A percentile compares a stretch with the other conserved stretches of the same genome.
phyloP scores from a whole-genome alignment of 1,284 basidiomycete genomes.

The Chalciporus sp. region DNA sequence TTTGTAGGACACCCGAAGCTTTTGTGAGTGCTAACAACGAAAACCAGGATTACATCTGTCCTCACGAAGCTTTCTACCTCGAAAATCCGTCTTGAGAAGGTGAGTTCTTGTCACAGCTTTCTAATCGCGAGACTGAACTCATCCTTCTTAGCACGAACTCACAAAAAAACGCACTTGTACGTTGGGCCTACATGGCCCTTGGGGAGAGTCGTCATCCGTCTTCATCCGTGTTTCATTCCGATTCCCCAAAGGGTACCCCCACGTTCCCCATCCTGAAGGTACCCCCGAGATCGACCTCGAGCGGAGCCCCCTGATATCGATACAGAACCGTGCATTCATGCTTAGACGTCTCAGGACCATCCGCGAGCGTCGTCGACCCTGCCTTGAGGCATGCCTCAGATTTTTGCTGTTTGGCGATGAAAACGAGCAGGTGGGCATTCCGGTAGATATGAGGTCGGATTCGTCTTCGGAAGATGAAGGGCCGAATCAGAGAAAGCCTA shows the following conservation, averaged over 20 bases:
- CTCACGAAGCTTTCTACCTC: slow-evolving; percentile 68
- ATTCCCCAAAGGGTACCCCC: slow-evolving; percentile 85
- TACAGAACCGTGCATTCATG: slow-evolving; percentile 75
- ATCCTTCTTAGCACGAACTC: slow-evolving; percentile 65
- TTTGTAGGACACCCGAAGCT: not conserved
- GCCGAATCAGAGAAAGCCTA: slow-evolving; percentile 39
- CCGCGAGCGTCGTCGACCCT: slow-evolving; percentile 70
- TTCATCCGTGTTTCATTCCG: slow-evolving; percentile 91
- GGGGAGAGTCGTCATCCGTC: slow-evolving; percentile 75
- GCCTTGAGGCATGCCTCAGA: slow-evolving; percentile 78
- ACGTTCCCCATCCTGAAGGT: slow-evolving; percentile 57
- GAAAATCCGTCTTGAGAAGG: slow-evolving; percentile 87
- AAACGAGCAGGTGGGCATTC: slow-evolving; percentile 44
- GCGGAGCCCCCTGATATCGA: slow-evolving; percentile 77
- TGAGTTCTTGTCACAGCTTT: slow-evolving; percentile 29
- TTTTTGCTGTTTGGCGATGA: slow-evolving; percentile 77
- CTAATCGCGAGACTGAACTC: not conserved
- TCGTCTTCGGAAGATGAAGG: slow-evolving; percentile 52
- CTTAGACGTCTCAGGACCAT: slow-evolving; percentile 74
- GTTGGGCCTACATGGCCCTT: slow-evolving; percentile 86
- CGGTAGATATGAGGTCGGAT: slow-evolving; percentile 51
- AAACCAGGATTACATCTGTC: slow-evolving; percentile 73
- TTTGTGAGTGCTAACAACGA: slow-evolving; percentile 11
- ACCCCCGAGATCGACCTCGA: slow-evolving; percentile 83
- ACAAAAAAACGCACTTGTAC: slow-evolving; percentile 82